phyloP scores from a whole-genome alignment of 305 asterid genomes.

The Salvia sclarea region DNA sequence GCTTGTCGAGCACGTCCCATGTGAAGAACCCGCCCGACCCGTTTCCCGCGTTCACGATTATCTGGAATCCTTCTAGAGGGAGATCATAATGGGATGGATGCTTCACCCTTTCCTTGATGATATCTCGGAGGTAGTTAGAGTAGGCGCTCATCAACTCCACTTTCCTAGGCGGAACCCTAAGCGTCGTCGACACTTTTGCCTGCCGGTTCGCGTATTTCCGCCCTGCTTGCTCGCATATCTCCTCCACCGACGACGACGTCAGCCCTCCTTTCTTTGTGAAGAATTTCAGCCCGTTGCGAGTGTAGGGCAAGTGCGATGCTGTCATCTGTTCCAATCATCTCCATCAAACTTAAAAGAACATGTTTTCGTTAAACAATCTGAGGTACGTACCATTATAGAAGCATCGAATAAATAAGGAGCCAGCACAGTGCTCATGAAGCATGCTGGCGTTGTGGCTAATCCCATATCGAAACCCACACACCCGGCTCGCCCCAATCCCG shows the following conservation, averaged over 20 bases:
- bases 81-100: conserved; percentile 70
- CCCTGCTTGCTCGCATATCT: conserved; percentile 74
- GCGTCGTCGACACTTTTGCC: conserved; percentile 59
- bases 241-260: conserved; percentile 75
- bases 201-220: conserved; percentile 67
- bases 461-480: conserved; percentile 80
- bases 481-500: conserved; percentile 74
- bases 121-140: conserved; percentile 63
- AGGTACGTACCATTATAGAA: conserved; percentile 64
- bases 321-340: conserved; percentile 87
- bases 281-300: conserved; percentile 82
- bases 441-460: conserved; percentile 92
- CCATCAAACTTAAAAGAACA: too few relatives aligned
- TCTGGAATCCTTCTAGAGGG: conserved; percentile 86
- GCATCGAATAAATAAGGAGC: conserved; percentile 68
- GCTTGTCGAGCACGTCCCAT: conserved; percentile 82
- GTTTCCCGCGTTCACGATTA: conserved; percentile 90
- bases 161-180: conserved; percentile 42
- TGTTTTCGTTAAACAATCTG: too few relatives aligned
- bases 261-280: conserved; percentile 84
- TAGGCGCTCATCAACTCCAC: conserved; percentile 82
- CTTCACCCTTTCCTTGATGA: conserved; percentile 69
- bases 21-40: conserved; percentile 98
- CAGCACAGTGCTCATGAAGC: conserved; percentile 85
- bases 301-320: conserved; percentile 91